phyloP scores from a whole-genome alignment of 371 early-diverging fungal species.

The Nematocida homosporus region DNA sequence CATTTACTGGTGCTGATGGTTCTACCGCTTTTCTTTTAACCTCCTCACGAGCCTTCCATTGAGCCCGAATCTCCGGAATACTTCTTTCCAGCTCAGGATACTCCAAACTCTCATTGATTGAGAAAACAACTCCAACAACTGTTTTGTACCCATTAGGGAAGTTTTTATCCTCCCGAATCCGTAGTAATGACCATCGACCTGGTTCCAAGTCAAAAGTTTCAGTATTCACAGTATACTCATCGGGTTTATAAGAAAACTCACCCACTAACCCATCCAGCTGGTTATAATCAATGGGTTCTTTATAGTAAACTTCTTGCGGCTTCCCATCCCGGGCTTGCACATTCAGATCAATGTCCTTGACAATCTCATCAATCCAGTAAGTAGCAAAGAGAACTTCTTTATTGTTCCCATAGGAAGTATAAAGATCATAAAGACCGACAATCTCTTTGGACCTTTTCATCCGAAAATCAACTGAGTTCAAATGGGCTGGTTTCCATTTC shows the following conservation, averaged over 20 bases:
- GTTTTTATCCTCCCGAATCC: slow-evolving; percentile 78
- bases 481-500: slow-evolving; percentile 95
- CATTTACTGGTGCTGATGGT: neutral
- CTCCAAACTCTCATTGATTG: slow-evolving; percentile 75
- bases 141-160: slow-evolving; percentile 75
- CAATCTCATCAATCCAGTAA: slow-evolving; percentile 29
- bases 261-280: slow-evolving; percentile 57
- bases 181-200: slow-evolving; percentile 75
- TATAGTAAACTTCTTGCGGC: slow-evolving; percentile 23
- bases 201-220: slow-evolving; percentile 29
- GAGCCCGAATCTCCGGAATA: slow-evolving; percentile 49
- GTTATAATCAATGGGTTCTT: neutral
- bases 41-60: slow-evolving; percentile 50
- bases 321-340: neutral
- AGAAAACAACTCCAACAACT: slow-evolving; percentile 72
- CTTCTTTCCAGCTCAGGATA: slow-evolving; percentile 67
- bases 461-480: slow-evolving; percentile 90
- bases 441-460: slow-evolving; percentile 54
- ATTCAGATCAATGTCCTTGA: slow-evolving; percentile 19
- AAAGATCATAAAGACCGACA: slow-evolving; percentile 22
- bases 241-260: slow-evolving; percentile 64
- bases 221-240: slow-evolving; percentile 53
- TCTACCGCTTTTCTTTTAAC: slow-evolving; percentile 3
- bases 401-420: neutral
- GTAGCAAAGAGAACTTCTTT: slow-evolving; percentile 25